A percentile compares a stretch with the other conserved stretches of the same genome.
Conservation (phyloP, 2,329 filamentous ascomycete species). For the Diaporthe helianthi region DNA sequence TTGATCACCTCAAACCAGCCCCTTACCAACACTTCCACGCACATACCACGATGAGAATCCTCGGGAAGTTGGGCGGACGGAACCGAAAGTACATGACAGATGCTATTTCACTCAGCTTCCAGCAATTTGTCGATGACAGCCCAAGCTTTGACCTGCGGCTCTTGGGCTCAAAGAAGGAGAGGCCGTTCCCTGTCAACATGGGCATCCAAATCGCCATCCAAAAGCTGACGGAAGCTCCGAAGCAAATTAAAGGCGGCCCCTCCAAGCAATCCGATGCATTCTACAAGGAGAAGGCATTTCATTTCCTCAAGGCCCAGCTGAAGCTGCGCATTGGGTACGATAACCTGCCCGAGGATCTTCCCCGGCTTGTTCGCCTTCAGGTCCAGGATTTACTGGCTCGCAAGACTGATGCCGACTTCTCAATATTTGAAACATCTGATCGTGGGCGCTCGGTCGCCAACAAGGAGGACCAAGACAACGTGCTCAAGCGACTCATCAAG, state of each 20-base stretch:
- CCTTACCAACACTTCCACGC: slow-evolving; percentile 98
- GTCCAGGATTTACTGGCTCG: slow-evolving; percentile 82
- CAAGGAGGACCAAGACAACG: slow-evolving; percentile 82
- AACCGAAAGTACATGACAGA: slow-evolving; percentile 96
- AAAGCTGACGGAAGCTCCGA: slow-evolving; percentile 83
- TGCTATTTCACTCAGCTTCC: slow-evolving; percentile 82
- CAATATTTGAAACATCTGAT: slow-evolving; percentile 77
- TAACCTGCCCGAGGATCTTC: slow-evolving; percentile 86
- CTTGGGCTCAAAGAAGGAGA: slow-evolving; percentile 86
- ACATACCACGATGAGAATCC: slow-evolving; percentile 95
- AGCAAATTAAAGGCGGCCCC: slow-evolving; percentile 56
- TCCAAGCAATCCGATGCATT: slow-evolving; percentile 75
- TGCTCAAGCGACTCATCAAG: slow-evolving; percentile 86
- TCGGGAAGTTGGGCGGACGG: slow-evolving; percentile 93
- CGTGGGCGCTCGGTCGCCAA: slow-evolving; percentile 85
- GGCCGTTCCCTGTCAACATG: slow-evolving; percentile 84
- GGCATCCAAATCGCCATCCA: slow-evolving; percentile 89
- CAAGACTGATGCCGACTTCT: slow-evolving; percentile 74
- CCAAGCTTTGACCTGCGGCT: slow-evolving; percentile 88
- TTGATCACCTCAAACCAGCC: slow-evolving; percentile 91
- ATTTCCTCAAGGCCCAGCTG: slow-evolving; percentile 85
- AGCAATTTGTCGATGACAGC: slow-evolving; percentile 85
- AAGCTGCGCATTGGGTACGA: slow-evolving; percentile 92
- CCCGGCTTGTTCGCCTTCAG: slow-evolving; percentile 83
- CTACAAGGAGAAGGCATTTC: slow-evolving; percentile 93